phyloP scores from a whole-genome alignment of 345 rosid species.

The Stellera chamaejasme region DNA sequence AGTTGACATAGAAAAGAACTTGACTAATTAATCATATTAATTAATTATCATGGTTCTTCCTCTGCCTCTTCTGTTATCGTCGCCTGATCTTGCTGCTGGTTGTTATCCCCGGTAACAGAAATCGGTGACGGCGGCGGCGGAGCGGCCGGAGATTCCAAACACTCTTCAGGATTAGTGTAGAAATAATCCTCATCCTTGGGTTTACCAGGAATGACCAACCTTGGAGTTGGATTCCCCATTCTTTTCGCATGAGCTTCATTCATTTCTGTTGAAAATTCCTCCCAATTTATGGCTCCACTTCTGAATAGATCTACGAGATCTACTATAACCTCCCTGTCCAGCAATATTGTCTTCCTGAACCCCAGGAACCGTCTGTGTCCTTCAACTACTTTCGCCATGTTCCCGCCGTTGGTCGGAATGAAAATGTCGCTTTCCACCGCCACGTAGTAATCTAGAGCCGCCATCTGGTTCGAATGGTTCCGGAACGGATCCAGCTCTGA shows the following conservation, averaged over 20 bases:
- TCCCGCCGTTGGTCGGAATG: slow-evolving; percentile 36
- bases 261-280: slow-evolving; percentile 29
- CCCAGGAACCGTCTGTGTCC: slow-evolving; percentile 28
- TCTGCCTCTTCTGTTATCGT: too few relatives aligned
- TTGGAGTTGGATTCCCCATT: slow-evolving; percentile 28
- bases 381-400: slow-evolving; percentile 32
- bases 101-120: background rate
- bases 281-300: slow-evolving; percentile 34
- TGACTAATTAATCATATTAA: too few relatives aligned
- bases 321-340: slow-evolving; percentile 29
- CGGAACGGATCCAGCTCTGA: slow-evolving; percentile 34
- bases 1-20: too few relatives aligned
- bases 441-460: slow-evolving; percentile 45
- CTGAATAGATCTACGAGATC: slow-evolving; percentile 32
- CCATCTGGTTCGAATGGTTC: slow-evolving; percentile 34
- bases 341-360: slow-evolving; percentile 32
- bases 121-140: too few relatives aligned
- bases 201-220: slow-evolving; percentile 27
- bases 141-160: slow-evolving; percentile 15
- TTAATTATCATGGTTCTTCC: too few relatives aligned
- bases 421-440: slow-evolving; percentile 40
- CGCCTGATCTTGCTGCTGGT: background rate
- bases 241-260: slow-evolving; percentile 31
- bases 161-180: slow-evolving; percentile 43
- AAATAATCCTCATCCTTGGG: slow-evolving; percentile 45